phyloP scores from a whole-genome alignment of 1,284 basidiomycete species.

The Ustilago xerochloae region DNA sequence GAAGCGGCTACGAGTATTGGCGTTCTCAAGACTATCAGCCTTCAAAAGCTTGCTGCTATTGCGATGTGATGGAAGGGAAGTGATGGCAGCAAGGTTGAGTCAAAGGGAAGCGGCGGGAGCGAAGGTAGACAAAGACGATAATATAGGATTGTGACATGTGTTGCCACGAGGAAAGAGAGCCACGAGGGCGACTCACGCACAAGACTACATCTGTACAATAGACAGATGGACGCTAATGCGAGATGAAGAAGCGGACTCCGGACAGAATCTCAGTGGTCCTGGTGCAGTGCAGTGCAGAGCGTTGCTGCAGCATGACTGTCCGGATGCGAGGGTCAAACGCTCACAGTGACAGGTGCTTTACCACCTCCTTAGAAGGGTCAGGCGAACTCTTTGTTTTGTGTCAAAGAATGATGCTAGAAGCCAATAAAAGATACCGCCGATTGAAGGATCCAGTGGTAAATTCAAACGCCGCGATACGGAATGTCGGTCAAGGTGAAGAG shows the following conservation, averaged over 20 bases:
- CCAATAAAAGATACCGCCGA: not conserved
- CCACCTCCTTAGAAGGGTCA: not conserved
- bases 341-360: not conserved
- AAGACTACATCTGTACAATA: too few species aligned
- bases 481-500: not conserved
- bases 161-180: not conserved
- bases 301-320: not conserved
- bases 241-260: not conserved
- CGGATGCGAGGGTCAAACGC: too few species aligned
- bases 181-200: not conserved
- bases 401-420: not conserved
- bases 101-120: not conserved
- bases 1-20: conserved; percentile 5
- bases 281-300: not conserved
- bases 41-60: not conserved
- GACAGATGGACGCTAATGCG: not conserved
- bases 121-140: not conserved
- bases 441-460: not conserved
- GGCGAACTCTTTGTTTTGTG: not conserved
- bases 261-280: not conserved
- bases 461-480: not conserved
- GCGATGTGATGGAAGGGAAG: not conserved
- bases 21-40: too few species aligned
- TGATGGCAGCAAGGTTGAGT: not conserved
- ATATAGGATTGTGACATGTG: not conserved